These are phyloP conservation scores for Colletotrichum tropicale DNA, from an alignment of 2,329 filamentous ascomycete species.

Conservation along the genomic window DNA sequence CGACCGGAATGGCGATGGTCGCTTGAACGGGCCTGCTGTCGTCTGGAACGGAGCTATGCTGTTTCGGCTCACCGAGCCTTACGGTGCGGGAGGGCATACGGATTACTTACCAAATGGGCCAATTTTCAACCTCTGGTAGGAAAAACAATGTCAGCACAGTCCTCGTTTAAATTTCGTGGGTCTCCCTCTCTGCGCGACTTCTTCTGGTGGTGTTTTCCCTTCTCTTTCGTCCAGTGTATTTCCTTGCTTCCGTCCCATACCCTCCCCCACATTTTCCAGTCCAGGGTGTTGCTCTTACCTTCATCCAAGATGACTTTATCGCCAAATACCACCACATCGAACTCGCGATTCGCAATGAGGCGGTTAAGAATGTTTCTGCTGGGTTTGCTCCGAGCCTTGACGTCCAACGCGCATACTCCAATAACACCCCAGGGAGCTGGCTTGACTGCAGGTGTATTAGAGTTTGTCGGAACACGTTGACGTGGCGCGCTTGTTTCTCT, in stretches of 20 bases:
- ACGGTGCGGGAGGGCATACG: neutral
- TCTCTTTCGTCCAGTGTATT: neutral
- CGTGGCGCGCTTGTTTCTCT: slow-evolving; percentile 14
- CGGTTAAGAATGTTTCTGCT: slow-evolving; percentile 95
- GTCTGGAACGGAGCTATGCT: slow-evolving; percentile 31
- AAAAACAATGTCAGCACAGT: neutral
- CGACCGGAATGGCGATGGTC: neutral
- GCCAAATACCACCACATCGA: slow-evolving; percentile 96
- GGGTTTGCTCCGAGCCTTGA: slow-evolving; percentile 95
- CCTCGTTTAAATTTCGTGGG: neutral
- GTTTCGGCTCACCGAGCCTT: slow-evolving; percentile 36
- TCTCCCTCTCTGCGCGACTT: neutral
- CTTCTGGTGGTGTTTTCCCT: neutral
- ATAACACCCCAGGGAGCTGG: slow-evolving; percentile 72
- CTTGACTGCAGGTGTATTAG: slow-evolving; percentile 48
- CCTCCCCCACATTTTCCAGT: neutral
- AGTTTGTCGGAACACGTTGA: slow-evolving; percentile 17
- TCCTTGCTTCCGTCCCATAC: neutral
- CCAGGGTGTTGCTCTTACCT: slow-evolving; percentile 45
- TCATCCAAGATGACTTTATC: slow-evolving; percentile 99
- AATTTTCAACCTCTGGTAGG: slow-evolving; percentile 81
- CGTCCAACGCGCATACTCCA: slow-evolving; percentile 92
- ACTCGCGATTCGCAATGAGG: slow-evolving; percentile 87
- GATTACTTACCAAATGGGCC: slow-evolving; percentile 77
- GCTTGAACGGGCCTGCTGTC: neutral